Evolutionary conservation across 371 early-diverging fungal species (phyloP).

Genomic region (Lichtheimia corymbifera): DNA sequence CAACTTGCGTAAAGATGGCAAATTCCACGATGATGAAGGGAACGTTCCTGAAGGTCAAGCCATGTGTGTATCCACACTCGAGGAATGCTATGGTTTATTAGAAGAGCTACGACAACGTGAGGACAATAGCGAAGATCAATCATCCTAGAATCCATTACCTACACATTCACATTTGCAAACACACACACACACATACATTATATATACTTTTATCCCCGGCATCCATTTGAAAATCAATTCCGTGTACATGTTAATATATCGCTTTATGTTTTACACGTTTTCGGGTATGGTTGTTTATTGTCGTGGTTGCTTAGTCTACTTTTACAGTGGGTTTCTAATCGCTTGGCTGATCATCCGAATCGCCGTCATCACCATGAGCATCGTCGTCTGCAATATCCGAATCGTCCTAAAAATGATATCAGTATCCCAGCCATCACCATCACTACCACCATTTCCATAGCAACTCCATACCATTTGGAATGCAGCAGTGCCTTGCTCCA

Average conservation of each 20-base stretch:
- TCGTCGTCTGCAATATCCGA: conserved; percentile 17
- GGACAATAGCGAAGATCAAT: conserved; percentile 20
- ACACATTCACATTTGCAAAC: too few species aligned
- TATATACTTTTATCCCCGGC: too few species aligned
- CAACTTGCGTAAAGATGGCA: conserved; percentile 79
- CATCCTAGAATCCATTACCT: too few species aligned
- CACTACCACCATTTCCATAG: background rate
- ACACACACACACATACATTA: too few species aligned
- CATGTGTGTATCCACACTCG: conserved; percentile 73
- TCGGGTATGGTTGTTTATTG: too few species aligned
- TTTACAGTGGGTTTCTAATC: conserved; percentile 1
- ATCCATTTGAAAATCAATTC: too few species aligned
- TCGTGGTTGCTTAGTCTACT: too few species aligned
- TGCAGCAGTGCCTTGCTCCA: conserved; percentile 26
- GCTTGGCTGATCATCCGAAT: conserved; percentile 13
- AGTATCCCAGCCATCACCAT: too few species aligned
- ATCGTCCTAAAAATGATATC: conserved; percentile 10
- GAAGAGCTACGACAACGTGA: conserved; percentile 60
- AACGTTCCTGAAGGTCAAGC: conserved; percentile 85
- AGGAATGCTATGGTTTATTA: conserved; percentile 82
- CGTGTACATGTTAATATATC: too few species aligned
- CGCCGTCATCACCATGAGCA: conserved; percentile 4
- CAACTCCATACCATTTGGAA: conserved; percentile 33
- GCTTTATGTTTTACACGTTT: too few species aligned
- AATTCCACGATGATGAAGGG: conserved; percentile 80